Evolutionary conservation across 495 filamentous ascomycete species (phyloP).

Genomic region (Penicillium dipodomyicola): DNA sequence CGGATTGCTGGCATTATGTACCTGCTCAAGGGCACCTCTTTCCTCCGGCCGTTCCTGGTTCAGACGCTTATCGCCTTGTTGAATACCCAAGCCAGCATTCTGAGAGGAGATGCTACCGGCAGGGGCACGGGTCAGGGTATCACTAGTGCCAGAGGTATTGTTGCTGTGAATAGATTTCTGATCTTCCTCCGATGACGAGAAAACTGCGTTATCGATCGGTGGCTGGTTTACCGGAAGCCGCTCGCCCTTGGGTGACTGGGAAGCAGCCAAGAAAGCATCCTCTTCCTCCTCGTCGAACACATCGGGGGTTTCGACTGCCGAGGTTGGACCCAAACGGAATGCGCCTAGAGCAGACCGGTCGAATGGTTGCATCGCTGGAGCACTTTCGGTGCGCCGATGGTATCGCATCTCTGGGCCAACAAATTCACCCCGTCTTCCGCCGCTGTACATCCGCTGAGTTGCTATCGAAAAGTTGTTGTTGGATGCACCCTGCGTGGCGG

Average conservation of each 20-base stretch:
- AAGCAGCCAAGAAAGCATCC: constrained; percentile 56
- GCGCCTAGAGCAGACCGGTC: constrained; percentile 64
- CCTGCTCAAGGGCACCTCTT: constrained; percentile 12
- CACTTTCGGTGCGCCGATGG: constrained; percentile 88
- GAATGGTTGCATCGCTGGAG: constrained; percentile 82
- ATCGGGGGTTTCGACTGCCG: constrained; percentile 70
- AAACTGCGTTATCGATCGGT: constrained; percentile 4
- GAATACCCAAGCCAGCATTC: constrained; percentile 48
- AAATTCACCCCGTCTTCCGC: constrained; percentile 69
- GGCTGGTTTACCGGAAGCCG: background rate
- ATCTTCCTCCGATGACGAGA: constrained; percentile 21
- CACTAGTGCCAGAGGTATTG: constrained; percentile 35
- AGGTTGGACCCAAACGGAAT: constrained; percentile 63
- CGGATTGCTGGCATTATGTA: constrained; percentile 24
- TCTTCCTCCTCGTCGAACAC: constrained; percentile 97
- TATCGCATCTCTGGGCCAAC: constrained; percentile 82
- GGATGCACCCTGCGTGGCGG: constrained; percentile 41
- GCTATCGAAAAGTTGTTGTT: constrained; percentile 58
- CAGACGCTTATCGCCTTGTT: constrained; percentile 30
- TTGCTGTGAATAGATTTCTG: constrained; percentile 41
- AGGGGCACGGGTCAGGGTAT: constrained; percentile 40
- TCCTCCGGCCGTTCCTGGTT: background rate
- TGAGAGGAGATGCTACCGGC: constrained; percentile 31
- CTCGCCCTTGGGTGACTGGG: constrained; percentile 29
- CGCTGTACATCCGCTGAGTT: constrained; percentile 84